These are phyloP conservation scores for Cordyceps cicadae DNA, from an alignment of 2,329 filamentous ascomycete species.

Conservation along the genomic window DNA sequence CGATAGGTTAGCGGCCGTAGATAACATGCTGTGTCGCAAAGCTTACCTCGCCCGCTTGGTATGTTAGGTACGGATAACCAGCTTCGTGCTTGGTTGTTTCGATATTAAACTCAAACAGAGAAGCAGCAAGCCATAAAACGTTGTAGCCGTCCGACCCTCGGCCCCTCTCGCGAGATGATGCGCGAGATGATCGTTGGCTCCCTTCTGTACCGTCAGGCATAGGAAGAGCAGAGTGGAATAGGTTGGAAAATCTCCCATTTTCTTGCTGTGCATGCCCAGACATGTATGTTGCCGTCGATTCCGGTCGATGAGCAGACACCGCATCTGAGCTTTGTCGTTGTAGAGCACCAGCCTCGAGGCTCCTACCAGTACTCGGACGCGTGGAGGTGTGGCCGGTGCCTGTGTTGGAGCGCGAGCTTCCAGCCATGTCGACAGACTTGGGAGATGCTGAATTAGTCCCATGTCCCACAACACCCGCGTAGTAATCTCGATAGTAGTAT, in stretches of 20 bases:
- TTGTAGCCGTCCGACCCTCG: conserved; percentile 52
- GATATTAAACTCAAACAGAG: conserved; percentile 95
- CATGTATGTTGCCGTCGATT: conserved; percentile 48
- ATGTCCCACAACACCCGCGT: conserved; percentile 28
- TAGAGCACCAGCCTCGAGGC: conserved; percentile 45
- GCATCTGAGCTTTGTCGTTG: conserved; percentile 47
- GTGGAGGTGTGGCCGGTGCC: conserved; percentile 30
- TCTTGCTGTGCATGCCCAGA: conserved; percentile 39
- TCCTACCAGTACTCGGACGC: conserved; percentile 53
- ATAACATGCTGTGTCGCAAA: neutral
- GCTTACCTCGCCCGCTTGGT: conserved; percentile 80
- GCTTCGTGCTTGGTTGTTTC: conserved; percentile 84
- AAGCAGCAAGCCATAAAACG: conserved; percentile 84
- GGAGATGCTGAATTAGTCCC: conserved; percentile 52
- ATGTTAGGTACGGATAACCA: conserved; percentile 92
- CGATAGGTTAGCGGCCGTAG: neutral
- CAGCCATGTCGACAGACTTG: conserved; percentile 44
- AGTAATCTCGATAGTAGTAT: conserved; percentile 50
- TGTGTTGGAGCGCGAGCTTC: conserved; percentile 40
- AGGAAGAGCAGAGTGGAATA: conserved; percentile 84
- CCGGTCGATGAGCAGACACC: conserved; percentile 35
- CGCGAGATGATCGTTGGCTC: conserved; percentile 45
- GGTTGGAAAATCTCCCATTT: conserved; percentile 56
- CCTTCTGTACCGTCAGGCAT: conserved; percentile 59
- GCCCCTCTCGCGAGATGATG: conserved; percentile 51